Base-by-base conservation (phyloP, 2,329 filamentous ascomycete species). In the Boeremia exigua region DNA sequence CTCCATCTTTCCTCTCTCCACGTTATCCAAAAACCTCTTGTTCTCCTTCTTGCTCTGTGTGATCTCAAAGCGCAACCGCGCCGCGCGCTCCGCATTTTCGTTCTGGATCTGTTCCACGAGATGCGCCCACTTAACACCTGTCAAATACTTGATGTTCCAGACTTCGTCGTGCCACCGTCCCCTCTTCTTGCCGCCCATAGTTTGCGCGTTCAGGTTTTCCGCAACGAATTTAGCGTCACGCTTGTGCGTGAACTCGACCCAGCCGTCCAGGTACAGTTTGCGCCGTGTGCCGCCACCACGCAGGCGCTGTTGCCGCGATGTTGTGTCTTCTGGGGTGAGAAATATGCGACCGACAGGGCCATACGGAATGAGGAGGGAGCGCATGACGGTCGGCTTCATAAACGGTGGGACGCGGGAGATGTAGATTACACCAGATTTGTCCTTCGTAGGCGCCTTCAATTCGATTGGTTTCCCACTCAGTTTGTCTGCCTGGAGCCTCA, bases 161-260 rank as follows among this genome's bases (percentile, higher is more conserved):
- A 96, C 83, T 73, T 96, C 91, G 72, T 96, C 91, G 66, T 90
- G 86, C 78, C 94, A 96, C 72, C 90, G 92, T 44, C 84, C 85
- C 11, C 90, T 84, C 78, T 96, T 96, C 78, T 93, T 93, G 25
- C 91, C 91, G 46, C 91, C 91, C 61, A 95, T 90, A 11, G 84
- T 90, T 60, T 84, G 85, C 37, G 89, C 88, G 70, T 96, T 96
- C 45, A 96, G 80, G 25, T 89, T 82, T 63, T 91, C 88, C 45
- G 87, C 90, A 0, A 86, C 88, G n/a, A 84, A 80, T 73, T 93
- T 92, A 32, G 91, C 91, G 59, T 93, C 87, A 60, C 83, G 82
- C 75, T 95, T 95, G 59, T 83, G 82, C 32, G 86, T 75, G 67
- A 94, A 96, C 74, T 96, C 92, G 27, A 95, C 86, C 91, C 91